Conservation (phyloP, 2,329 filamentous ascomycete genomes). For the Ascochyta rabiei region DNA sequence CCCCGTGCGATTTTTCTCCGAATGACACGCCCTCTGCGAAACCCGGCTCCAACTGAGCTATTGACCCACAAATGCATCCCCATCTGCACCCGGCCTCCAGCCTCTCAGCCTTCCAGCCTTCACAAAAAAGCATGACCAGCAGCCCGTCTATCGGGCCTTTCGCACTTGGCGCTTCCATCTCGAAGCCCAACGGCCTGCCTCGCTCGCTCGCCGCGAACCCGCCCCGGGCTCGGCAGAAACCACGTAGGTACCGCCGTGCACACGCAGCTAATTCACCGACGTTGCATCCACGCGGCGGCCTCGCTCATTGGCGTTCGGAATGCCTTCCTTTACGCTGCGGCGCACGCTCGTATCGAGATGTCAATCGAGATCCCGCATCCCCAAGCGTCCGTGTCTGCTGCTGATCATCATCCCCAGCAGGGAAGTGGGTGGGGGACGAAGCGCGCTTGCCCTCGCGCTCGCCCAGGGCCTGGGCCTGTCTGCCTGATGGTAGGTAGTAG, state of each 20-base stretch:
- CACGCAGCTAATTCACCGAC: background rate
- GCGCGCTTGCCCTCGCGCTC: background rate
- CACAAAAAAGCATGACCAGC: background rate
- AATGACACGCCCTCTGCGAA: background rate
- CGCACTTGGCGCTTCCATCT: background rate
- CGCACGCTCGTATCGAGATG: background rate
- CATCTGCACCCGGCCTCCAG: background rate
- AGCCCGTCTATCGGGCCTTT: slow-evolving; percentile 3
- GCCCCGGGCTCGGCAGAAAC: background rate
- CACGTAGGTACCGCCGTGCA: slow-evolving; percentile 1
- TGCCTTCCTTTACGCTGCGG: background rate
- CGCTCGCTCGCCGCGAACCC: background rate
- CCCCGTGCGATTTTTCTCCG: background rate
- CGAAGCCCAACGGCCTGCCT: background rate
- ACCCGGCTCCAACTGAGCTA: background rate
- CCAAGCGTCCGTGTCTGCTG: background rate
- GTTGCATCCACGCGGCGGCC: no score
- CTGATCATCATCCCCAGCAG: no score
- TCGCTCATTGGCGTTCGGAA: slow-evolving; percentile 3
- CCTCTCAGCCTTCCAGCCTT: background rate
- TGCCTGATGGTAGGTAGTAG: no score
- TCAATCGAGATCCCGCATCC: background rate
- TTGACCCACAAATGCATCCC: background rate
- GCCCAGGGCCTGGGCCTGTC: no score
- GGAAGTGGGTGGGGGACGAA: no score